Evolutionary conservation across 2,329 filamentous ascomycete species (phyloP), one percentile per base, ranked within the genome.

Genomic region (Calycina herbarum): DNA sequence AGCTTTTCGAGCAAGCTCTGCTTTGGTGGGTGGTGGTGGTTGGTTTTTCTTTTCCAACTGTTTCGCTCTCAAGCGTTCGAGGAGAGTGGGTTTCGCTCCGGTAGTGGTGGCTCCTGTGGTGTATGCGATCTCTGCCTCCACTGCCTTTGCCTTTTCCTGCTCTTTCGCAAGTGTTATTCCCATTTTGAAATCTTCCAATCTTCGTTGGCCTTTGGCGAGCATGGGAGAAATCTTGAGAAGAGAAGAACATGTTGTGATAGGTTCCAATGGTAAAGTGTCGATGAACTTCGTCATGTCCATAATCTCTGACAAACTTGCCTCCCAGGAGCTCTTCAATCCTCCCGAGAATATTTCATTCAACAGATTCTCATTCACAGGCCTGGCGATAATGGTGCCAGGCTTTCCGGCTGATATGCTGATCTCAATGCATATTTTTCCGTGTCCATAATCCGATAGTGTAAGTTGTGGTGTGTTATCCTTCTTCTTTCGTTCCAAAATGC

Each of bases 1-100:
- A 3, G 86, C 85, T 15, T 82, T 83, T 13, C 89, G 87, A 68
- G 85, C 80, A 2, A 91, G 78, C 70, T 88, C 82, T 20, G 81
- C 83, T 27, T 83, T 80, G 0, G 83, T 79, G 0, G 83, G 81
- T 0, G 82, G 83, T 0, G 76, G 70, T 65, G 81, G 65, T 66
- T 78, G 61, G 67, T 79, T 70, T 67, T 79, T 73, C 75, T 84
- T 75, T 75, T 85, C 81, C 70, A 83, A 77, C 70, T 91, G 86
- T 79, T 94, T 94, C 63, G 84, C 82, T 68, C 90, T 88, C 69
- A 96, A 85, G 59, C 91, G 89, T 76, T 94, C 91, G 65, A 95
- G 82, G 29, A 96, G 85, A 62, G 86, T 86, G 80, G 90, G 87
- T 61, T 78, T 88, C 82, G 57, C 78, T 67, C 76, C 72, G 68